Evolutionary conservation across 257 asterid species (phyloP), one percentile per base, ranked within the genome.

Genomic region (Nicotiana noctiflora): DNA sequence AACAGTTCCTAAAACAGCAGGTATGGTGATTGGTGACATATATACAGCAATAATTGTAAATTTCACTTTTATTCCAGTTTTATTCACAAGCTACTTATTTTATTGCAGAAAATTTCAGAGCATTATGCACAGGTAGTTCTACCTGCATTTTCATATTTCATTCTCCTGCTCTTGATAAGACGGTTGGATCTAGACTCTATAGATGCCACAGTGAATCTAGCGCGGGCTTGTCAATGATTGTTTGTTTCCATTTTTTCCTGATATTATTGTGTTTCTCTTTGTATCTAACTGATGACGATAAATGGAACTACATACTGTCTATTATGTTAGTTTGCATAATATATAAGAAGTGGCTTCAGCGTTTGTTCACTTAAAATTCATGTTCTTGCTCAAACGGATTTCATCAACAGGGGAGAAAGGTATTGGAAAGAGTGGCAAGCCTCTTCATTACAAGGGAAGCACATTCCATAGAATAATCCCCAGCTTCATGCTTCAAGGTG

Each of bases 401-500:
- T 2, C 4, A 23, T 23, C 23, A 25, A 79, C 88, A 94, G 98
- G 99, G 68, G 98, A 96, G 94, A 91, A 94, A 59, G 99, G 99
- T 17, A 21, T 86, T 46, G 99, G 98, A 77, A 90, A 90, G 89
- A 86, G 88, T 9, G 98, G 99, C 81, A 92, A 92, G 85, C 90
- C 96, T 85, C 95, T 96, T 81, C 97, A 96, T 86, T 96, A 79
- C 92, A 96, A 91, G 90, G 96, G 97, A 81, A 96, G 99, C 89
- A 34, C 76, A 70, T 90, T 96, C 89, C 99, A 94, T 56, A 89
- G 98, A 86, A 92, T 96, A 53, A 96, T 96, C 76, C 99, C 99
- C 23, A 94, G 97, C 90, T 96, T 96, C 89, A 96, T 96, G 99
- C 68, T 96, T 83, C 99, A 92, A 90, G 98, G 99, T 52, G 99